phyloP scores from a whole-genome alignment of 345 rosid genomes.

The Jatropha curcas region DNA sequence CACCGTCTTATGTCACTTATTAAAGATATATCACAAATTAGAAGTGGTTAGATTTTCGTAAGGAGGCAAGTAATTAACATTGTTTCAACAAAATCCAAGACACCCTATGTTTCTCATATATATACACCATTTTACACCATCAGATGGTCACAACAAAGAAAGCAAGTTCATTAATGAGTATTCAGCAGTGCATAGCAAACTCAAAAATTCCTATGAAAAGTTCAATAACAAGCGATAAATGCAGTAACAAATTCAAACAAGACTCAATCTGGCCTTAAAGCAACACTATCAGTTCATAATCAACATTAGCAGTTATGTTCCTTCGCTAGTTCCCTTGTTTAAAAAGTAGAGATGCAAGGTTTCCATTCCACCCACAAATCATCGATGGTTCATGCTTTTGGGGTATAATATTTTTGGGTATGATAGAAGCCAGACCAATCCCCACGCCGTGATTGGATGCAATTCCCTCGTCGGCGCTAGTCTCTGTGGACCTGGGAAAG shows the following conservation, averaged over 20 bases:
- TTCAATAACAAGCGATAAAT: neutral
- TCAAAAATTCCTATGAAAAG: neutral
- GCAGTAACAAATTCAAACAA: conserved; percentile 7
- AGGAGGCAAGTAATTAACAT: no score
- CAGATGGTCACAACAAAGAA: neutral
- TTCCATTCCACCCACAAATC: conserved; percentile 65
- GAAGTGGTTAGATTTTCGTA: no score
- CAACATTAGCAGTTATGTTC: neutral
- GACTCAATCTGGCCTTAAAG: conserved; percentile 1
- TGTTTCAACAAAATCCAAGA: no score
- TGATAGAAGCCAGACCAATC: conserved; percentile 49
- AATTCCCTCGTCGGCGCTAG: conserved; percentile 38
- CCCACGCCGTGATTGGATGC: conserved; percentile 36
- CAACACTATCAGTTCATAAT: conserved; percentile 8
- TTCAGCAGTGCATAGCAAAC: neutral
- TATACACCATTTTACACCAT: neutral
- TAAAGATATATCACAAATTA: no score
- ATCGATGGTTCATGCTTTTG: conserved; percentile 54
- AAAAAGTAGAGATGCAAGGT: conserved; percentile 71
- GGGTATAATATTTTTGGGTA: conserved; percentile 51
- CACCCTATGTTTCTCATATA: neutral
- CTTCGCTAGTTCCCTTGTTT: conserved; percentile 50
- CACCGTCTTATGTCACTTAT: no score
- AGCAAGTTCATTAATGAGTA: neutral
- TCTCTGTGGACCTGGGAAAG: conserved; percentile 44